Percentiles rank a stretch among this genome's conserved stretches.
Evolutionary conservation across 768 basidiomycete genomes (phyloP).

Genomic region (Mycena galericulata): DNA sequence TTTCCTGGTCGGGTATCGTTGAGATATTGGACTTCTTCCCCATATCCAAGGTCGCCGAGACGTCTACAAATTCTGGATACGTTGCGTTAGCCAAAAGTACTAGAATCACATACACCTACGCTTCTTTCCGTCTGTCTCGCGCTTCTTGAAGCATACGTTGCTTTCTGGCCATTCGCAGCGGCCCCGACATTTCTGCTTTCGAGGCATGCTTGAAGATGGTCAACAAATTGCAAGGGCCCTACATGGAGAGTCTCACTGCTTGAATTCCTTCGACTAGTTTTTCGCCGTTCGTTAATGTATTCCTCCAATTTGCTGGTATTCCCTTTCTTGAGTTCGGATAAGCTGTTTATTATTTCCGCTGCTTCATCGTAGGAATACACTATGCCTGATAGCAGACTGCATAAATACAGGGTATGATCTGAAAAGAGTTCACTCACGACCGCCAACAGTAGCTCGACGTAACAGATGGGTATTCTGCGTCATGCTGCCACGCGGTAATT

Average conservation of each 20-base stretch:
- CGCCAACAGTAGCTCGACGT: background rate
- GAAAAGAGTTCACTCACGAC: background rate
- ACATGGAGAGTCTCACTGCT: background rate
- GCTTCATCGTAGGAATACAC: conserved; percentile 29
- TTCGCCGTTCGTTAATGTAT: conserved; percentile 1
- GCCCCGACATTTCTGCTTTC: conserved; percentile 24
- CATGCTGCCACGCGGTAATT: background rate
- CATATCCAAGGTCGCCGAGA: conserved; percentile 35
- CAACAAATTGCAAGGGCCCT: background rate
- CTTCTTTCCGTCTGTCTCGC: conserved; percentile 29
- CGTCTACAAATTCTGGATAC: conserved; percentile 34
- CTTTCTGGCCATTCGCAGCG: conserved; percentile 17
- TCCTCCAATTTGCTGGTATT: conserved; percentile 17
- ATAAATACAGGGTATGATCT: background rate
- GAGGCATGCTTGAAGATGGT: conserved; percentile 8
- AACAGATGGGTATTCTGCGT: background rate
- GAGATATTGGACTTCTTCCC: conserved; percentile 37
- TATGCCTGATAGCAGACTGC: background rate
- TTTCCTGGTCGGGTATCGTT: conserved; percentile 20
- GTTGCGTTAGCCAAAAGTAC: background rate
- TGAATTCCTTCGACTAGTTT: conserved; percentile 27
- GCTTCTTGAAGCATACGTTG: conserved; percentile 26
- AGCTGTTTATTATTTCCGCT: conserved; percentile 19
- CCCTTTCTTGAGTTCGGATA: conserved; percentile 21
- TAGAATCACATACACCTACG: conserved; percentile 15